These are phyloP conservation scores for Metschnikowia proteae DNA, from an alignment of 805 yeast genomes.

Conservation along the genomic window DNA sequence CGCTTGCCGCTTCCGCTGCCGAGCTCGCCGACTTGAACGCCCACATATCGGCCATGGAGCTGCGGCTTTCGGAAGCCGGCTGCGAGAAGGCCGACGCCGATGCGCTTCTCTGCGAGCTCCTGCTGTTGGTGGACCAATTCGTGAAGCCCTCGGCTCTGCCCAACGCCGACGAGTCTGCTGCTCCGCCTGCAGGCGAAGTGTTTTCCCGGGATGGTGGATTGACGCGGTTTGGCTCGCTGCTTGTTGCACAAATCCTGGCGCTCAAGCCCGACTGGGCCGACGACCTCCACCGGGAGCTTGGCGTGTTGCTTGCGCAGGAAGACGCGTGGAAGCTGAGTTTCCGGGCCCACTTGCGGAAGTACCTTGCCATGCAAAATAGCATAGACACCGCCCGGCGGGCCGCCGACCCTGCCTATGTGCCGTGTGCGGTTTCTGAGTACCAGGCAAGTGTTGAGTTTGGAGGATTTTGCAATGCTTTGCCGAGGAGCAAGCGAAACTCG, in stretches of 20 bases:
- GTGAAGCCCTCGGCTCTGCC: background rate
- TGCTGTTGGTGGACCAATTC: slow-evolving; percentile 23
- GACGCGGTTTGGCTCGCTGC: slow-evolving; percentile 24
- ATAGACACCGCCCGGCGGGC: slow-evolving; percentile 26
- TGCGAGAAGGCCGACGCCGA: slow-evolving; percentile 24
- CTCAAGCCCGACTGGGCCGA: slow-evolving; percentile 35
- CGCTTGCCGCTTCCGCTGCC: slow-evolving; percentile 8
- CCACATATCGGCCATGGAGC: slow-evolving; percentile 27
- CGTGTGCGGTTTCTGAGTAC: slow-evolving; percentile 30
- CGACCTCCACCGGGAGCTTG: slow-evolving; percentile 28
- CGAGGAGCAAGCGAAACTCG: background rate
- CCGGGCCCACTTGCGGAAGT: slow-evolving; percentile 28
- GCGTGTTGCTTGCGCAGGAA: slow-evolving; percentile 24
- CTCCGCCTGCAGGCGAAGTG: no score
- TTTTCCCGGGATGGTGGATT: slow-evolving; percentile 33
- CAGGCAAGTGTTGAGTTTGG: slow-evolving; percentile 40
- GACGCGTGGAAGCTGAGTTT: slow-evolving; percentile 30
- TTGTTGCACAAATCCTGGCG: slow-evolving; percentile 21
- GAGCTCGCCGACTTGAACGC: slow-evolving; percentile 20
- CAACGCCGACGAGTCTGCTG: slow-evolving; percentile 6
- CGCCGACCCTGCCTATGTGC: slow-evolving; percentile 27
- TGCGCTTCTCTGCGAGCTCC: slow-evolving; percentile 17
- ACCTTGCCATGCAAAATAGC: slow-evolving; percentile 25
- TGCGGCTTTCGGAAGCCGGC: slow-evolving; percentile 18
- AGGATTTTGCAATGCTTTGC: slow-evolving; percentile 29